These are phyloP conservation scores for Aulographum hederae DNA, from an alignment of 2,329 filamentous ascomycete genomes.

Conservation along the genomic window DNA sequence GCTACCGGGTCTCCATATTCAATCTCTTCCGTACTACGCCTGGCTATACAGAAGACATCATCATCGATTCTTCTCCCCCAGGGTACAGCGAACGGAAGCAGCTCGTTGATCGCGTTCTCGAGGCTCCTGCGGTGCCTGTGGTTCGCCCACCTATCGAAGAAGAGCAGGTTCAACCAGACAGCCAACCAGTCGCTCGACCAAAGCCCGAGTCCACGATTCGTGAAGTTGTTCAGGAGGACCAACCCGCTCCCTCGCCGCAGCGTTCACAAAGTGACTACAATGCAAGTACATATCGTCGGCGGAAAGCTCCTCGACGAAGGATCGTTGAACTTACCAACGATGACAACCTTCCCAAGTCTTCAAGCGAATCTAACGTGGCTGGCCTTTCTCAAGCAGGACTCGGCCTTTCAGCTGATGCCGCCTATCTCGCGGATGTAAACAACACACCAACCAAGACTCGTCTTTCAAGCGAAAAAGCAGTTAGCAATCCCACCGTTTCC, in stretches of 20 bases:
- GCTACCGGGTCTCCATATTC: conserved; percentile 81
- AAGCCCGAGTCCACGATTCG: neutral
- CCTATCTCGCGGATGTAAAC: too few relatives aligned
- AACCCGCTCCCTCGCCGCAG: too few relatives aligned
- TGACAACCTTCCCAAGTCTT: neutral
- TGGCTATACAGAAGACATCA: conserved; percentile 76
- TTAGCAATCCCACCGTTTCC: neutral
- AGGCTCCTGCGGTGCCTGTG: conserved; percentile 59
- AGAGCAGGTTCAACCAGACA: conserved; percentile 32
- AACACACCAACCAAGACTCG: neutral
- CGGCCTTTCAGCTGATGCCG: neutral
- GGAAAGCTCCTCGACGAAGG: conserved; percentile 36
- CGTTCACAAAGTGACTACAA: conserved; percentile 35
- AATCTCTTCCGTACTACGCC: conserved; percentile 85
- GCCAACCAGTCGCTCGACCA: conserved; percentile 1
- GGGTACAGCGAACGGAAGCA: conserved; percentile 73
- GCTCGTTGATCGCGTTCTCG: conserved; percentile 62
- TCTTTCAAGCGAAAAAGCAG: neutral
- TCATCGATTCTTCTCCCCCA: conserved; percentile 71
- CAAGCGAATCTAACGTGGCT: too few relatives aligned
- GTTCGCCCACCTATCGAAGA: conserved; percentile 45
- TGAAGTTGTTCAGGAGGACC: too few relatives aligned
- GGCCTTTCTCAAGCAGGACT: neutral
- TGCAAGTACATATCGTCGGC: conserved; percentile 35
- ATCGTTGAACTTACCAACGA: conserved; percentile 39